Conservation (phyloP, 1,284 basidiomycete genomes). For the Entoloma clypeatum region DNA sequence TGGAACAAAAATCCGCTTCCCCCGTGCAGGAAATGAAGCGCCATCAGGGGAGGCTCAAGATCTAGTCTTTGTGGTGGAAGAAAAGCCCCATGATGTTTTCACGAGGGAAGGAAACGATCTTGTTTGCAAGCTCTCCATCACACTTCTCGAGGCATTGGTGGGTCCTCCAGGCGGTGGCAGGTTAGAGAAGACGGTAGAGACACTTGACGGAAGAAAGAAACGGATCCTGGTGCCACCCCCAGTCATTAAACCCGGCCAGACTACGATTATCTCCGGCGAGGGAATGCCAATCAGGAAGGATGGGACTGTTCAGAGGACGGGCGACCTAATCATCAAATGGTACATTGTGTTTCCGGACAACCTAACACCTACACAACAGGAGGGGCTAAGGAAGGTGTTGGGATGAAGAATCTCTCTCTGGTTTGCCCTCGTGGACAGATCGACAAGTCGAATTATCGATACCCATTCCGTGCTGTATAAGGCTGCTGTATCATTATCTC, state of each 20-base stretch:
- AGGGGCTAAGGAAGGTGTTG: conserved; percentile 70
- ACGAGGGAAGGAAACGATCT: conserved; percentile 82
- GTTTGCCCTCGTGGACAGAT: not conserved
- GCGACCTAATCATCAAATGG: conserved; percentile 82
- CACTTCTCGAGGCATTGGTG: conserved; percentile 83
- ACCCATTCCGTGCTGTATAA: conserved; percentile 12
- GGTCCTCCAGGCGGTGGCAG: conserved; percentile 38
- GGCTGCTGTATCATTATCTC: too few relatives aligned
- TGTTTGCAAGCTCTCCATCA: conserved; percentile 55
- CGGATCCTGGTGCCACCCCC: conserved; percentile 66
- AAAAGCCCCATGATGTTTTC: conserved; percentile 81
- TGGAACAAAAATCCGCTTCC: conserved; percentile 91
- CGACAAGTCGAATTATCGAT: conserved; percentile 12
- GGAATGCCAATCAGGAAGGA: conserved; percentile 92
- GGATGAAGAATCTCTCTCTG: conserved; percentile 16
- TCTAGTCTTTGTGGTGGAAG: conserved; percentile 88
- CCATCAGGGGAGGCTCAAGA: conserved; percentile 74
- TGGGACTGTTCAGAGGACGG: conserved; percentile 67
- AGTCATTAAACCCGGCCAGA: conserved; percentile 76
- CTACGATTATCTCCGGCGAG: conserved; percentile 68
- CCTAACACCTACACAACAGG: conserved; percentile 73
- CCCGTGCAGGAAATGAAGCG: conserved; percentile 83
- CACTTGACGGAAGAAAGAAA: conserved; percentile 77
- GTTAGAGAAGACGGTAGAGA: conserved; percentile 53
- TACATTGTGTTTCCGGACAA: conserved; percentile 81